Conservation (phyloP, 176 grass and related monocot species). For the Thalia dealbata region DNA sequence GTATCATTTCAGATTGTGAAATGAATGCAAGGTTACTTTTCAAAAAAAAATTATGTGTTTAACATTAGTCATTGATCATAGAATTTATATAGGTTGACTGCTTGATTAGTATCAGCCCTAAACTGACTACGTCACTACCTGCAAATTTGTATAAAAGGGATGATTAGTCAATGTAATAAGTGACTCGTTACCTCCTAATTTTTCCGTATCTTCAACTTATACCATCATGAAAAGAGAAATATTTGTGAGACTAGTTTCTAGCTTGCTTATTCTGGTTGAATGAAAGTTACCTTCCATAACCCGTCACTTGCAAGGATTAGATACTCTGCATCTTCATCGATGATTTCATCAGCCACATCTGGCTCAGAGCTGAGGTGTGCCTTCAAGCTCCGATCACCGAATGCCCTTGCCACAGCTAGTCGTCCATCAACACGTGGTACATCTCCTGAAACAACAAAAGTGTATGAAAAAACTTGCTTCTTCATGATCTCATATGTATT, state of each 20-base stretch:
- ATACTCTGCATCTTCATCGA: constrained; percentile 52
- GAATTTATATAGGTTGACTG: too few relatives aligned
- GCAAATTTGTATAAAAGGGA: too few relatives aligned
- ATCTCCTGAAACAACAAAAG: constrained; percentile 47
- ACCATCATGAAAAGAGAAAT: neutral
- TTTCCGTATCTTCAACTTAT: too few relatives aligned
- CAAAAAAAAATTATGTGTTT: too few relatives aligned
- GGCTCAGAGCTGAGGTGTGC: constrained; percentile 89
- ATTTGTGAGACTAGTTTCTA: neutral
- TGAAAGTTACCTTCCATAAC: constrained; percentile 75
- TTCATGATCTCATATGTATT: neutral
- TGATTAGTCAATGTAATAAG: too few relatives aligned
- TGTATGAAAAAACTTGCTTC: neutral
- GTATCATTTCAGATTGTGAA: too few relatives aligned
- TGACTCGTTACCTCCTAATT: too few relatives aligned
- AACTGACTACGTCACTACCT: too few relatives aligned
- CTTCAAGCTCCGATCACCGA: constrained; percentile 90
- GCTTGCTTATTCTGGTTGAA: too few relatives aligned
- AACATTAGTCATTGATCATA: too few relatives aligned
- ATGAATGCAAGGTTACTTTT: too few relatives aligned
- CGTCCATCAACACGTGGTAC: constrained; percentile 91
- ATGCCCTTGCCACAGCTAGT: constrained; percentile 88
- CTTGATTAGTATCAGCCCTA: too few relatives aligned
- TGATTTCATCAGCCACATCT: constrained; percentile 40
- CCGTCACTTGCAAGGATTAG: constrained; percentile 97